phyloP scores from a whole-genome alignment of 1,284 basidiomycete species.

The Malassezia sympodialis region DNA sequence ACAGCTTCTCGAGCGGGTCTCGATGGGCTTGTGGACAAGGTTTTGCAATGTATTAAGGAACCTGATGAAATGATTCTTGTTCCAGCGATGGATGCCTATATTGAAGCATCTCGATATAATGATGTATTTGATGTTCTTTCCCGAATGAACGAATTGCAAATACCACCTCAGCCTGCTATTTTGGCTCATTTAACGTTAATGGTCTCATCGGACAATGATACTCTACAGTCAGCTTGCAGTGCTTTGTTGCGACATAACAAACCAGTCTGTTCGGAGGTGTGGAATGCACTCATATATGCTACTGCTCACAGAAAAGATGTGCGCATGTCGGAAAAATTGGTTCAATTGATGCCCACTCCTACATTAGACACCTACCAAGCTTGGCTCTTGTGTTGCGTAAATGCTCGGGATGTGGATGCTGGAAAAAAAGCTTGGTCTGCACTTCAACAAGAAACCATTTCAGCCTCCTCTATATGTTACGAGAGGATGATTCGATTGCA shows the following conservation, averaged over 20 bases:
- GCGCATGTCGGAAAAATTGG: neutral
- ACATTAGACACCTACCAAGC: constrained; percentile 24
- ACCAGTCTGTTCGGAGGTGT: neutral
- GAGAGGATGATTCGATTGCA: constrained; percentile 30
- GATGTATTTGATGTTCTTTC: constrained; percentile 21
- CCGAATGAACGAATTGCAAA: constrained; percentile 4
- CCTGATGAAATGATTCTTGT: constrained; percentile 12
- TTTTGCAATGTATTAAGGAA: neutral
- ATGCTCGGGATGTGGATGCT: constrained; percentile 15
- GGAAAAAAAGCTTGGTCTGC: constrained; percentile 19
- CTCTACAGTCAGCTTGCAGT: constrained; percentile 12
- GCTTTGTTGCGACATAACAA: constrained; percentile 6
- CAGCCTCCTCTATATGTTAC: constrained; percentile 22
- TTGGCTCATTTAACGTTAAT: constrained; percentile 17
- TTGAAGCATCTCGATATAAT: constrained; percentile 17
- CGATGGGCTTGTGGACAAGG: neutral
- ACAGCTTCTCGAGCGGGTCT: neutral
- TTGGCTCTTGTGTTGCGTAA: constrained; percentile 24
- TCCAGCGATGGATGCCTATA: constrained; percentile 31
- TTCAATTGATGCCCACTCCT: neutral
- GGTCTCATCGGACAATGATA: constrained; percentile 10
- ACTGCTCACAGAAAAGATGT: neutral
- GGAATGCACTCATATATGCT: constrained; percentile 13
- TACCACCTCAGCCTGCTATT: constrained; percentile 7
- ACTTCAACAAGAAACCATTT: constrained; percentile 10